A percentile compares a stretch with the other conserved stretches of the same genome.
phyloP scores from a whole-genome alignment of 164 flowering plant genomes.

The Vitis amurensis region DNA sequence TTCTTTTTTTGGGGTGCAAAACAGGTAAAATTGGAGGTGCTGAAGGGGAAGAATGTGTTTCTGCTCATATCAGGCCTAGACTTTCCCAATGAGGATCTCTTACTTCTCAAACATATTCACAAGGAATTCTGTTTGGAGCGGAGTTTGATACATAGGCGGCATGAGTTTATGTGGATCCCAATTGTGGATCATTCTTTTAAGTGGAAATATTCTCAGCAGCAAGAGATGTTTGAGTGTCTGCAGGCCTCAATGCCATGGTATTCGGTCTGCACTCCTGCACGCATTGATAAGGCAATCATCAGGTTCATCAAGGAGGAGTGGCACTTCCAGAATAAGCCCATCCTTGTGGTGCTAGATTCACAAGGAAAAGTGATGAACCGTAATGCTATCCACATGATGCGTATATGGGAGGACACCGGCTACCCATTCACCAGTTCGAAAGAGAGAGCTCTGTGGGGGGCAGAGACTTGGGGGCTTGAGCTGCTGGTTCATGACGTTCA shows the following conservation, averaged over 20 bases:
- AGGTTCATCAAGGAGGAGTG: constrained; percentile 41
- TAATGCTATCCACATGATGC: constrained; percentile 60
- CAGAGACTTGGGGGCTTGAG: constrained; percentile 48
- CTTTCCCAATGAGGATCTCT: constrained; percentile 37
- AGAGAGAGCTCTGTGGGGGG: constrained; percentile 47
- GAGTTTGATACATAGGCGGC: constrained; percentile 12
- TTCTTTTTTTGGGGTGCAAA: not conserved
- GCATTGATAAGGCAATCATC: constrained; percentile 32
- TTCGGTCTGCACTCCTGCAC: constrained; percentile 33
- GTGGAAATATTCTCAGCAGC: constrained; percentile 1
- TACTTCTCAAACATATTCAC: constrained; percentile 38
- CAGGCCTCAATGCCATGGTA: constrained; percentile 49
- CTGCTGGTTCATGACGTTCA: constrained; percentile 45
- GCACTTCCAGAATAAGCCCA: constrained; percentile 48
- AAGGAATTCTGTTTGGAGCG: constrained; percentile 25
- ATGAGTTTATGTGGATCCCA: constrained; percentile 54
- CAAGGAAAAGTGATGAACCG: constrained; percentile 39
- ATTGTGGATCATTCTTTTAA: constrained; percentile 25
- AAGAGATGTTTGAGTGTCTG: constrained; percentile 26
- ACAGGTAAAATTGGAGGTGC: constrained; percentile 38
- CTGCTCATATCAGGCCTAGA: constrained; percentile 47
- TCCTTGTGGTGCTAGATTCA: constrained; percentile 51
- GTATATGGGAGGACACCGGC: constrained; percentile 54
- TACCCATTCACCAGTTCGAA: constrained; percentile 46
- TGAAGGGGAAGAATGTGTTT: constrained; percentile 47